These are phyloP conservation scores for Sugiyamaella novakii DNA, from an alignment of 1,139 yeast species.

Conservation along the genomic window DNA sequence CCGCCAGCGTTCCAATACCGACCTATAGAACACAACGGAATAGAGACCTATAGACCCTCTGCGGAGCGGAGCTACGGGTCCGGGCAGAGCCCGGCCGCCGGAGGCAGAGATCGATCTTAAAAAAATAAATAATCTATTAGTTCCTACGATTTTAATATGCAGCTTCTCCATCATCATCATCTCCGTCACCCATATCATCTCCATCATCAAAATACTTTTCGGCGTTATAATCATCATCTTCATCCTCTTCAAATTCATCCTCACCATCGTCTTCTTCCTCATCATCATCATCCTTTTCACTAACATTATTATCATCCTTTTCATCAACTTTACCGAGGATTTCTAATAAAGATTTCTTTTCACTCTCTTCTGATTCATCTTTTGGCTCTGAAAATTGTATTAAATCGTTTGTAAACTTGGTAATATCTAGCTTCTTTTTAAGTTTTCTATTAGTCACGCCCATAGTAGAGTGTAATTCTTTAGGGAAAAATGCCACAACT, in stretches of 20 bases:
- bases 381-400: conserved; percentile 38
- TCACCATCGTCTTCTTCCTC: conserved; percentile 81
- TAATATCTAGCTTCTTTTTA: conserved; percentile 36
- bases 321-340: conserved; percentile 43
- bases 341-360: conserved; percentile 12
- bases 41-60: no score
- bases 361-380: conserved; percentile 53
- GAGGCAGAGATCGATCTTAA: background rate
- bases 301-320: conserved; percentile 52
- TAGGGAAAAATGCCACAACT: conserved; percentile 61
- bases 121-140: conserved; percentile 11
- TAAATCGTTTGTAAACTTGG: conserved; percentile 38
- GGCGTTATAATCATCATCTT: conserved; percentile 72
- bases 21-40: no score
- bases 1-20: no score
- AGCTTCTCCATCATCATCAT: conserved; percentile 61
- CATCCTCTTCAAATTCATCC: conserved; percentile 70
- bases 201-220: conserved; percentile 57
- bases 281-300: conserved; percentile 67
- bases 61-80: no score
- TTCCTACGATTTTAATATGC: conserved; percentile 59
- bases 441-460: conserved; percentile 54
- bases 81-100: no score
- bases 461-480: conserved; percentile 74
- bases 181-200: conserved; percentile 49